Evolutionary conservation across 2,329 filamentous ascomycete genomes (phyloP).

Genomic region (Fusarium oxysporum): DNA sequence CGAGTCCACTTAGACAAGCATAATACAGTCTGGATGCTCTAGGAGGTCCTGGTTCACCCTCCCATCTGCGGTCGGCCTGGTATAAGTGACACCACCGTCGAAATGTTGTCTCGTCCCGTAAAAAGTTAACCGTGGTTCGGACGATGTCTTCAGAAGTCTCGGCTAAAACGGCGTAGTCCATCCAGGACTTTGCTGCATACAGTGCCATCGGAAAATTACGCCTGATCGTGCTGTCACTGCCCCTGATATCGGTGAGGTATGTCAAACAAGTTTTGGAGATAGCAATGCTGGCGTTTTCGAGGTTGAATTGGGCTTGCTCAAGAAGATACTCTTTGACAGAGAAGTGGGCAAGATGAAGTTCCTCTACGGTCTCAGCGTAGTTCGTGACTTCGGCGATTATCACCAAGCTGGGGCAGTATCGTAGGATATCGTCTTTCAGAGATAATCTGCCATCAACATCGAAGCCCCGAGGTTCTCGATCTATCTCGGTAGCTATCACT

Average conservation of each 20-base stretch:
- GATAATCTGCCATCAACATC: background rate
- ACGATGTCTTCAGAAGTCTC: background rate
- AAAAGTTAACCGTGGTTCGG: background rate
- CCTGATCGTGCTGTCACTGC: background rate
- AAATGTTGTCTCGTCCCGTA: background rate
- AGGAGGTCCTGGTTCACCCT: background rate
- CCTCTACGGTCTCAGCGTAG: background rate
- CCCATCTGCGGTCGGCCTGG: no score
- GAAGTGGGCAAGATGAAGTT: background rate
- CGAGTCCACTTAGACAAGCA: background rate
- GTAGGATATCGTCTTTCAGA: background rate
- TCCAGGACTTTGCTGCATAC: background rate
- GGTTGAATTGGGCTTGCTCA: background rate
- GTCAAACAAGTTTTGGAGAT: background rate
- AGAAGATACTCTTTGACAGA: background rate
- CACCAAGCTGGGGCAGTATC: conserved; percentile 36
- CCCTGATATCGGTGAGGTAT: background rate
- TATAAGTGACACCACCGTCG: background rate
- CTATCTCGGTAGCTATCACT: conserved; percentile 30
- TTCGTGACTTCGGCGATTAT: background rate
- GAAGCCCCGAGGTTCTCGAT: background rate
- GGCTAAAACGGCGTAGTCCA: background rate
- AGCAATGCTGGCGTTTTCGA: background rate
- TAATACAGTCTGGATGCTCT: background rate
- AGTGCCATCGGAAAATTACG: background rate